These are phyloP conservation scores for Asterophora parasitica DNA, from an alignment of 768 basidiomycete species.

Conservation along the genomic window DNA sequence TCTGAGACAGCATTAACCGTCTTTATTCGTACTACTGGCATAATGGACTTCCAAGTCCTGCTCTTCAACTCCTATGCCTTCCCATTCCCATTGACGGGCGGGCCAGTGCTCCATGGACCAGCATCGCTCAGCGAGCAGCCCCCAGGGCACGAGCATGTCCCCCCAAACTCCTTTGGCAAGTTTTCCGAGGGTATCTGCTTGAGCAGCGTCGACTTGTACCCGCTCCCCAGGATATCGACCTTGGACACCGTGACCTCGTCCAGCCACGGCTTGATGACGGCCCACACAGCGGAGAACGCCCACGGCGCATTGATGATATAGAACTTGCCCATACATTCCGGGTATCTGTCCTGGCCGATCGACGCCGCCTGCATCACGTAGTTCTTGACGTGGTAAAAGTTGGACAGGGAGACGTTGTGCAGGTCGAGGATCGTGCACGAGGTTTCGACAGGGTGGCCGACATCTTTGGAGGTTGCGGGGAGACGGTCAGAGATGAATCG, in stretches of 20 bases:
- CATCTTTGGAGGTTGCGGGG: conserved; percentile 65
- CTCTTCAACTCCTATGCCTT: not conserved
- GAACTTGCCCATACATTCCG: conserved; percentile 96
- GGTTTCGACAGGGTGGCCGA: conserved; percentile 91
- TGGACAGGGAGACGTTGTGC: conserved; percentile 57
- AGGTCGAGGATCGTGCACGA: conserved; percentile 98
- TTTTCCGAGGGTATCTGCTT: conserved; percentile 82
- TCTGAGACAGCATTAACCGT: not conserved
- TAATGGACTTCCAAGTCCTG: not conserved
- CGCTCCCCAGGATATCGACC: conserved; percentile 80
- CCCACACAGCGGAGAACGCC: conserved; percentile 87
- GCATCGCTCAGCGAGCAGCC: conserved; percentile 88
- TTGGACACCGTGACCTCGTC: conserved; percentile 94
- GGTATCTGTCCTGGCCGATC: conserved; percentile 90
- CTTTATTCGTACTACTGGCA: not conserved
- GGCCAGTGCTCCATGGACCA: conserved; percentile 75
- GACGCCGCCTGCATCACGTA: conserved; percentile 72
- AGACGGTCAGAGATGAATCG: conserved; percentile 76
- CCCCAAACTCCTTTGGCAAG: conserved; percentile 83
- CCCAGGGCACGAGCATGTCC: conserved; percentile 66
- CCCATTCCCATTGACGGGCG: not conserved
- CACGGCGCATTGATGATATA: conserved; percentile 98
- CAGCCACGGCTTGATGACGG: conserved; percentile 86
- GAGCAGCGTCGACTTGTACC: conserved; percentile 72
- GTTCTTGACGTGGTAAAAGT: conserved; percentile 90